Evolutionary conservation across 257 asterid species (phyloP), one percentile per base, ranked within the genome.

Genomic region (Schizonepeta tenuifolia): DNA sequence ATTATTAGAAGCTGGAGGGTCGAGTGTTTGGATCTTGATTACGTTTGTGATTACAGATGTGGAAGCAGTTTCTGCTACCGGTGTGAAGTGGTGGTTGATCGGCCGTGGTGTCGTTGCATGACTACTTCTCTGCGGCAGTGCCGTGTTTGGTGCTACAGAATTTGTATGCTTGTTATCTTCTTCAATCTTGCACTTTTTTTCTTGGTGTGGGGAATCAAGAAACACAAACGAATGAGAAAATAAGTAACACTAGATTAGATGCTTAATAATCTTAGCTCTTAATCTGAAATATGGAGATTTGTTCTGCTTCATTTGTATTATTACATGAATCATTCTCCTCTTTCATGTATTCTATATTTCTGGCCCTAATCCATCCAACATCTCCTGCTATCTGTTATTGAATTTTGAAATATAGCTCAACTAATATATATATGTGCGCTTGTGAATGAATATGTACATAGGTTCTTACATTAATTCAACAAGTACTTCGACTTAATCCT

Each of bases 61-160:
- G 67, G 67, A 51, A 61, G 33, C 31, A 10, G 28, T n/a, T 61
- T 61, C 50, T 61, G 67, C 51, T 61, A 61, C 67, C 31, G 50
- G 67, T 61, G 67, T 38, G 51, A 38, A 20, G 50, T 38, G 67
- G 2, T 36, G 67, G 50, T 61, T 8, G 67, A 61, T n/a, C 15
- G 31, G 67, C 67, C 49, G 10, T 36, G 31, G 31, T 61, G 67
- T 6, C 49, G 51, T 35, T 61, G 67, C 67, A 38, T 59, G 65
- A 59, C 49, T 6, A 18, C 10, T 38, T 36, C 67, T 17, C 67
- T 61, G 49, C 65, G 46, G 1, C 65, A n/a, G 24, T 61, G 49
- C 67, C 50, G 50, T 4, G 33, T 38, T 8, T 61, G 67, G 50
- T 36, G 50, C 31, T 61, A 1, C 31, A 61, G 67, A 38, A 3